phyloP scores from a whole-genome alignment of 2,329 filamentous ascomycete genomes.

The Ophiostoma triangulosporum region DNA sequence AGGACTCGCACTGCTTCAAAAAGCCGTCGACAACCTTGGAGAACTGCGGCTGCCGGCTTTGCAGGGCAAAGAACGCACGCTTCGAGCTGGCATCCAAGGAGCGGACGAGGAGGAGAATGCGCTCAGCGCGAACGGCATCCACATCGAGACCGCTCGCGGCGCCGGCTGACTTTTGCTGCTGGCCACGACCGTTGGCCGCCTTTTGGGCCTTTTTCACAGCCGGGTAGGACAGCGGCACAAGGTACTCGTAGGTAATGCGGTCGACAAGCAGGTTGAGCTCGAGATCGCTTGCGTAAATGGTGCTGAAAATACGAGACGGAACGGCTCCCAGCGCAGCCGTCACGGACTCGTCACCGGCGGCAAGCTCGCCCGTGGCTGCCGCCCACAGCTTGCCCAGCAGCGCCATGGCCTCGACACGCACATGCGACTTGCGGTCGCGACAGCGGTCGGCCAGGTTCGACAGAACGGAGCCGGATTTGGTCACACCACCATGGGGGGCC shows the following conservation, averaged over 20 bases:
- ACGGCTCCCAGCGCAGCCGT: conserved; percentile 64
- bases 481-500: conserved; percentile 60
- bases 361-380: conserved; percentile 78
- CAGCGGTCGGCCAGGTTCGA: conserved; percentile 74
- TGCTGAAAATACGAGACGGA: conserved; percentile 73
- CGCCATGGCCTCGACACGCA: conserved; percentile 78
- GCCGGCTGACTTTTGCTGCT: background rate
- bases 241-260: conserved; percentile 69
- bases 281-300: conserved; percentile 77
- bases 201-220: conserved; percentile 51
- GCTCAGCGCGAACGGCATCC: conserved; percentile 68
- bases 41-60: conserved; percentile 62
- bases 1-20: conserved; percentile 72
- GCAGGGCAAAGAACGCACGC: conserved; percentile 77
- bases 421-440: conserved; percentile 68
- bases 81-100: conserved; percentile 66
- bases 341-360: conserved; percentile 66
- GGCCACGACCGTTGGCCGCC: conserved; percentile 34
- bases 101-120: conserved; percentile 69
- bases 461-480: conserved; percentile 64
- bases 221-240: conserved; percentile 84
- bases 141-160: conserved; percentile 36
- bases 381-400: conserved; percentile 81
- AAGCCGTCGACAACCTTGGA: conserved; percentile 63
- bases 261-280: conserved; percentile 79